Conservation (phyloP, 805 yeast genomes). For the Metschnikowia continentalis region DNA sequence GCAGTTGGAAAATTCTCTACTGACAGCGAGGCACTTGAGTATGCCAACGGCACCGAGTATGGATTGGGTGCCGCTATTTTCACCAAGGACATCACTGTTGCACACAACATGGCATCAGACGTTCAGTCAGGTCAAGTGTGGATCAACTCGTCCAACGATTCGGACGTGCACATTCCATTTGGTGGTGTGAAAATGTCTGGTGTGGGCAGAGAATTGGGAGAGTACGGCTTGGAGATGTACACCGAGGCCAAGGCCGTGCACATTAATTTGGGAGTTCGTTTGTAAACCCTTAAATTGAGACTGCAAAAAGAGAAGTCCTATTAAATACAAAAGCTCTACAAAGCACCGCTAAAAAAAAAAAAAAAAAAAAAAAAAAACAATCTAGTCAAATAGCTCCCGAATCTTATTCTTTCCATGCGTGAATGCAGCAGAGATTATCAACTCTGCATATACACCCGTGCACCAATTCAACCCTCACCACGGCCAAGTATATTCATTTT, state of each 20-base stretch:
- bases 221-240: slow-evolving; percentile 64
- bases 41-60: slow-evolving; percentile 69
- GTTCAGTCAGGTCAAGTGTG: slow-evolving; percentile 67
- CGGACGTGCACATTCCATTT: slow-evolving; percentile 64
- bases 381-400: too few relatives aligned
- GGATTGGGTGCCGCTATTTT: slow-evolving; percentile 84
- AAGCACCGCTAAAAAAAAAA: too few relatives aligned
- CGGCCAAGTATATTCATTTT: neutral
- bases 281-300: slow-evolving; percentile 17
- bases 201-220: slow-evolving; percentile 77
- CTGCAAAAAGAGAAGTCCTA: too few relatives aligned
- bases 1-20: slow-evolving; percentile 59
- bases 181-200: slow-evolving; percentile 82
- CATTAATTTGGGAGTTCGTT: slow-evolving; percentile 52
- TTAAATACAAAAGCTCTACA: too few relatives aligned
- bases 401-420: neutral
- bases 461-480: slow-evolving; percentile 1
- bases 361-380: too few relatives aligned
- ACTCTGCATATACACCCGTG: neutral
- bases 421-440: neutral
- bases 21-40: slow-evolving; percentile 62
- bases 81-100: slow-evolving; percentile 61
- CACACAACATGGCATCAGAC: slow-evolving; percentile 58
- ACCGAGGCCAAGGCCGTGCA: slow-evolving; percentile 76
- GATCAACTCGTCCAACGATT: slow-evolving; percentile 65